Percentiles rank a stretch among this genome's conserved stretches.
phyloP scores from a whole-genome alignment of 2,329 filamentous ascomycete species.

The Trichoderma pleuroti region DNA sequence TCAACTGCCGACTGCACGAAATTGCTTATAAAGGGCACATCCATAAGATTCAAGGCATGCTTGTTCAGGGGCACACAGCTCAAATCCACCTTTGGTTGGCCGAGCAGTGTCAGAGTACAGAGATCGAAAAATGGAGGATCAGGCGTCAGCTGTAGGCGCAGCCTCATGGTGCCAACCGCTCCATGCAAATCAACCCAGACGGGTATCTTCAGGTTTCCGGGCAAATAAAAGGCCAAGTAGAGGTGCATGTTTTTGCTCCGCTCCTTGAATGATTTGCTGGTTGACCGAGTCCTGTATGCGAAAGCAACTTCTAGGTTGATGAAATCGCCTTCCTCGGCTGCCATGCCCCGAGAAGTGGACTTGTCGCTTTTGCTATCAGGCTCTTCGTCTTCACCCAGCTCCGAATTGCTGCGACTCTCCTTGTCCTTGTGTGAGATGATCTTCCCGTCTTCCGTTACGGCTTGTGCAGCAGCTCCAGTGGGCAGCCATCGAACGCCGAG shows the following conservation, averaged over 20 bases:
- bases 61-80: slow-evolving; percentile 68
- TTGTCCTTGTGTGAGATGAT: slow-evolving; percentile 39
- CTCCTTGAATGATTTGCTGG: slow-evolving; percentile 59
- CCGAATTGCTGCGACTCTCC: slow-evolving; percentile 24
- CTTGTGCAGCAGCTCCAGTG: slow-evolving; percentile 62
- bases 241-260: slow-evolving; percentile 66
- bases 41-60: slow-evolving; percentile 69
- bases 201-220: slow-evolving; percentile 51
- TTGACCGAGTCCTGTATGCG: slow-evolving; percentile 64
- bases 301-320: slow-evolving; percentile 74
- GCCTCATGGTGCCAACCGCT: slow-evolving; percentile 64
- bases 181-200: slow-evolving; percentile 75
- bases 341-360: slow-evolving; percentile 56
- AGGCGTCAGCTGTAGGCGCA: slow-evolving; percentile 69
- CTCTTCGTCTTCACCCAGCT: slow-evolving; percentile 29
- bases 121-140: slow-evolving; percentile 76
- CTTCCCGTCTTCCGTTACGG: slow-evolving; percentile 57
- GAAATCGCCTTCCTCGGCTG: slow-evolving; percentile 74
- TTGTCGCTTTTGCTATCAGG: slow-evolving; percentile 35
- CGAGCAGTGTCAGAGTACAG: slow-evolving; percentile 70
- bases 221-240: slow-evolving; percentile 67
- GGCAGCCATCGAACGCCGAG: slow-evolving; percentile 70
- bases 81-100: slow-evolving; percentile 68
- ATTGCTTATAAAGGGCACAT: slow-evolving; percentile 68
- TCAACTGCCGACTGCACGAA: slow-evolving; percentile 74